Evolutionary conservation across 768 basidiomycete genomes (phyloP).

Genomic region (Amanita subjunquillea): DNA sequence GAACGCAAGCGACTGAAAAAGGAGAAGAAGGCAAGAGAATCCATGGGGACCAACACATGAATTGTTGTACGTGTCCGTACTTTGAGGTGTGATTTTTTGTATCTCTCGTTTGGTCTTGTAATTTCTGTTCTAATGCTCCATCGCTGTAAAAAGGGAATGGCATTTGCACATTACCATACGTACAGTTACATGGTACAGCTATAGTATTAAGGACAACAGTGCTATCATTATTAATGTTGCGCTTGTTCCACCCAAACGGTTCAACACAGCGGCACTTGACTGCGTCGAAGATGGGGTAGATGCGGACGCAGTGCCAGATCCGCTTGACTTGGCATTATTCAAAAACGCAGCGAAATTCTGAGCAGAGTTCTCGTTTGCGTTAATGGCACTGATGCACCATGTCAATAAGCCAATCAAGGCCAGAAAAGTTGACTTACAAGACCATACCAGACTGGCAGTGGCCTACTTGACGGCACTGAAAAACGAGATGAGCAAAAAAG

Average conservation of each 20-base stretch:
- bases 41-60: conserved; percentile 25
- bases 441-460: conserved; percentile 49
- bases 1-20: conserved; percentile 61
- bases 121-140: neutral
- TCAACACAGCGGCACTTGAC: conserved; percentile 20
- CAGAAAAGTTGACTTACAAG: conserved; percentile 24
- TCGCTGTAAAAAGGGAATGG: neutral
- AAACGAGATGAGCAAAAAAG: conserved; percentile 6
- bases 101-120: neutral
- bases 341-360: conserved; percentile 51
- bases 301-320: conserved; percentile 12
- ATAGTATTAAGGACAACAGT: conserved; percentile 24
- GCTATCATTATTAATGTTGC: conserved; percentile 18
- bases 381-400: conserved; percentile 32
- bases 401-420: neutral
- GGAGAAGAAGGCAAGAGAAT: conserved; percentile 50
- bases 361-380: conserved; percentile 37
- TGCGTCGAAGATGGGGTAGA: conserved; percentile 7
- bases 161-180: neutral
- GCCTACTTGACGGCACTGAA: conserved; percentile 31
- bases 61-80: neutral
- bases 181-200: neutral
- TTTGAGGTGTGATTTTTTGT: neutral
- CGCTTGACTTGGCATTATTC: conserved; percentile 32
- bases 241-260: conserved; percentile 23